Conservation (phyloP, 441 rosid genomes). For the Jatropha multifida region DNA sequence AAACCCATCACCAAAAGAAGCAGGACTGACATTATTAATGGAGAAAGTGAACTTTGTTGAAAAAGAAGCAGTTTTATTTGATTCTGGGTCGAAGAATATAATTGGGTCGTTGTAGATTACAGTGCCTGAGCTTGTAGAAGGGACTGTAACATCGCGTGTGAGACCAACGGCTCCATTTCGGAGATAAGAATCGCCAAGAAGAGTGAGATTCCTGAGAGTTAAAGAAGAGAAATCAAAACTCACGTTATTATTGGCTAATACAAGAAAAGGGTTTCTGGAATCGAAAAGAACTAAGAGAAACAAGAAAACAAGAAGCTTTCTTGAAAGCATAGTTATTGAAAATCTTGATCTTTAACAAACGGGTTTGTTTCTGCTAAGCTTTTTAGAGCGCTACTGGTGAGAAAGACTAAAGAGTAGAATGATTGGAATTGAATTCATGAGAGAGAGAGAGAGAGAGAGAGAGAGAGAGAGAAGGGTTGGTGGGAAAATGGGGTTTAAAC, state of each 20-base stretch:
- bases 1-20: conserved; percentile 83
- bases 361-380: conserved; percentile 5
- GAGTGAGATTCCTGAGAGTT: conserved; percentile 72
- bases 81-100: conserved; percentile 59
- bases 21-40: conserved; percentile 51
- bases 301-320: conserved; percentile 48
- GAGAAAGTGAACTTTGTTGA: conserved; percentile 75
- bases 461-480: not conserved
- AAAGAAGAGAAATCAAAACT: conserved; percentile 61
- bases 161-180: conserved; percentile 74
- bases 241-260: conserved; percentile 24
- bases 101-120: conserved; percentile 65
- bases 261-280: conserved; percentile 17
- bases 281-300: conserved; percentile 31
- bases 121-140: conserved; percentile 80
- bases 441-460: not conserved
- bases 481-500: conserved; percentile 56
- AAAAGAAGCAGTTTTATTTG: conserved; percentile 80
- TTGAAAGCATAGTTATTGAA: conserved; percentile 39
- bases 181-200: conserved; percentile 89
- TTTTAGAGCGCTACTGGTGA: not conserved
- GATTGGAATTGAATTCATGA: conserved; percentile 21
- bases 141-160: conserved; percentile 73
- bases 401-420: not conserved
- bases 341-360: not conserved